Evolutionary conservation across 192 early-diverging fungal species (phyloP).

Genomic region (Podila horticola): DNA sequence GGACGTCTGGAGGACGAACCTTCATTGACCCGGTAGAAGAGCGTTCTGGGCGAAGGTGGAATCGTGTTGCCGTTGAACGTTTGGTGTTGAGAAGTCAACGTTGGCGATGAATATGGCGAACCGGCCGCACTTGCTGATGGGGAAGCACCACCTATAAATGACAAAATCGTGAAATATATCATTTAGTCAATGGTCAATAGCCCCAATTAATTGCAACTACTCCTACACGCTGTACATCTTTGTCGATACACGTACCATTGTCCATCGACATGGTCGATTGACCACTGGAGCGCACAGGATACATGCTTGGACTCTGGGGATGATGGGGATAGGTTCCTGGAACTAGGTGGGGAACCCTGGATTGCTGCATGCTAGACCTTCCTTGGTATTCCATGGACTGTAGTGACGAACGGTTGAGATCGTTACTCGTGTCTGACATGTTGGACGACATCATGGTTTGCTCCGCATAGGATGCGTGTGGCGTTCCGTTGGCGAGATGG

Average conservation of each 20-base stretch:
- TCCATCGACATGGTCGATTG: constrained; percentile 23
- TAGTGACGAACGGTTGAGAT: constrained; percentile 12
- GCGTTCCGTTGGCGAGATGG: neutral
- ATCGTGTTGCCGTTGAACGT: constrained; percentile 1
- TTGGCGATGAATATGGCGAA: constrained; percentile 37
- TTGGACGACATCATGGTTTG: constrained; percentile 6
- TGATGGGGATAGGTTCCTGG: constrained; percentile 7
- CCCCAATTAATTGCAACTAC: too few relatives aligned
- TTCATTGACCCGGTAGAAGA: constrained; percentile 20
- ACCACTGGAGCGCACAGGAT: constrained; percentile 22
- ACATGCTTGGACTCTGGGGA: constrained; percentile 17
- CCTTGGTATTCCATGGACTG: constrained; percentile 25
- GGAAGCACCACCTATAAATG: constrained; percentile 11
- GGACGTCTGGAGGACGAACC: constrained; percentile 12
- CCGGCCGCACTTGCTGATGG: constrained; percentile 24
- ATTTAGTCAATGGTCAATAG: neutral
- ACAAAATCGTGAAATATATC: neutral
- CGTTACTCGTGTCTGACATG: constrained; percentile 13
- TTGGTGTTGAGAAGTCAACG: constrained; percentile 10
- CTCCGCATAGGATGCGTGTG: neutral
- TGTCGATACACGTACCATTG: constrained; percentile 20
- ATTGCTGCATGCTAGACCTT: constrained; percentile 28
- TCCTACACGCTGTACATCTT: too few relatives aligned
- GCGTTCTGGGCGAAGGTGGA: constrained; percentile 21
- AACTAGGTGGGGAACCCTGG: constrained; percentile 1